Base-by-base conservation (phyloP, 1,284 basidiomycete species). In the Cutaneotrichosporon sp. region DNA sequence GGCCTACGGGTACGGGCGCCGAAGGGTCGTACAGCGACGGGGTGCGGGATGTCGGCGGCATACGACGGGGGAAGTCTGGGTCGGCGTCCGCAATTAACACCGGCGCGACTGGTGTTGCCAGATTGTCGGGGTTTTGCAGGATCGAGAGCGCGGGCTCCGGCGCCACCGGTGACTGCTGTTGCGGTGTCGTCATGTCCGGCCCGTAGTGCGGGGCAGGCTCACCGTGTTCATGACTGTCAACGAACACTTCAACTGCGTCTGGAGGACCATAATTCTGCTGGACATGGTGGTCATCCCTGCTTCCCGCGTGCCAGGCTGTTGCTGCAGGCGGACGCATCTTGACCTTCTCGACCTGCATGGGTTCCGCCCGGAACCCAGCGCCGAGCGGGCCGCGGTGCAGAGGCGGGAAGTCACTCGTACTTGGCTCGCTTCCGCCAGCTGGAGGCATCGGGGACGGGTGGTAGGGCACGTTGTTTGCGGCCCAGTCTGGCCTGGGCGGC, bases 401-500 rank as follows among this genome's bases (percentile, higher is more conserved):
- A 7, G 77, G 77, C 1, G 77, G 76, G 62, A 78, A 78, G 60
- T 78, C 76, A 1, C 70, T 61, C 1, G 66, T 60, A 51, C 62
- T 72, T 1, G 74, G 64, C 14, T 67, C 69, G 13, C 34, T 55
- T 10, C 40, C 47, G 5, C 50, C 60, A 0, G 56, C n/a, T 16
- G 22, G 32, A 11, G 69, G 67, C 53, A 74, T 57, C 11, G 77
- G 72, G 5, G 76, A 72, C 7, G 76, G 76, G 50, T 78, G 75
- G 63, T 79, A 79, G 40, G 73, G 75, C 6, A 79, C 69, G 52
- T 79, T 77, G 65, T 77, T 76, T 0, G 76, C 76, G 14, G 77
- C 73, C 77, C 77, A 79, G 60, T 79, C 76, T 8, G 77, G 77
- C 32, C 74, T 63, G 51, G 73, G 71, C 5, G 77, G 77, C n/a